These are phyloP conservation scores for Warburgia ugandensis DNA, from an alignment of 164 flowering plant species.

Conservation along the genomic window DNA sequence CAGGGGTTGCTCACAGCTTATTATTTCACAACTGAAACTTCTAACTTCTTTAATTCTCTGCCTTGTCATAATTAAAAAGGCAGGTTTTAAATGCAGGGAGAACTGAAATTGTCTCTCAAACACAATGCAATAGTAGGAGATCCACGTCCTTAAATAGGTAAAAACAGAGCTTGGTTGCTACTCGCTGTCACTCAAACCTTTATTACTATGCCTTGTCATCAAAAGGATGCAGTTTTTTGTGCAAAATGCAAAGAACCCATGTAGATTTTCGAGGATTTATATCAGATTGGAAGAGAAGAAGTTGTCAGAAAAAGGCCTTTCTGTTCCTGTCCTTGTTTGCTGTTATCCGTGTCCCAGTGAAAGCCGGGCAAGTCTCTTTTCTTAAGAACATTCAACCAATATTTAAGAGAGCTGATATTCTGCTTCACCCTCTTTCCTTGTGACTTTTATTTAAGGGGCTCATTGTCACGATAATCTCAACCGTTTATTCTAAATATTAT, in stretches of 20 bases:
- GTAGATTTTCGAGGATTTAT: constrained; percentile 26
- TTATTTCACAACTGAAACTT: constrained; percentile 24
- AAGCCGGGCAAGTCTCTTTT: no score
- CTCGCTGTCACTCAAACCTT: constrained; percentile 16
- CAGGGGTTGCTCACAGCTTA: constrained; percentile 8
- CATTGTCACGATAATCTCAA: no score
- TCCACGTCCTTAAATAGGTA: constrained; percentile 23
- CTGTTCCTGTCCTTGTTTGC: no score
- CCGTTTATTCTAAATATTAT: no score
- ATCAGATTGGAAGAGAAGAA: constrained; percentile 21
- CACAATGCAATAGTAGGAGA: constrained; percentile 18
- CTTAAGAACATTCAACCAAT: no score
- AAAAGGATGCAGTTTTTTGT: constrained; percentile 23
- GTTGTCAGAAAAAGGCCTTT: constrained; percentile 19
- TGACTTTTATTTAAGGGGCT: no score
- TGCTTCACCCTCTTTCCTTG: no score
- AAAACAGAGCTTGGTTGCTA: constrained; percentile 1
- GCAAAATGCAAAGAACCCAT: constrained; percentile 26
- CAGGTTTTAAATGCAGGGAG: constrained; percentile 22
- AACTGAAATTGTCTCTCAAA: constrained; percentile 18
- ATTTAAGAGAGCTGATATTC: no score
- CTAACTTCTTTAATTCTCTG: constrained; percentile 24
- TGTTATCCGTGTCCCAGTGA: no score
- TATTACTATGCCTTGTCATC: constrained; percentile 29
- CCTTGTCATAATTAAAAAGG: constrained; percentile 17